Percentiles rank a stretch among this genome's conserved stretches.
These are phyloP conservation scores for Tillandsia fasciculata DNA, from an alignment of 176 grass and related monocot genomes.

Conservation along the genomic window DNA sequence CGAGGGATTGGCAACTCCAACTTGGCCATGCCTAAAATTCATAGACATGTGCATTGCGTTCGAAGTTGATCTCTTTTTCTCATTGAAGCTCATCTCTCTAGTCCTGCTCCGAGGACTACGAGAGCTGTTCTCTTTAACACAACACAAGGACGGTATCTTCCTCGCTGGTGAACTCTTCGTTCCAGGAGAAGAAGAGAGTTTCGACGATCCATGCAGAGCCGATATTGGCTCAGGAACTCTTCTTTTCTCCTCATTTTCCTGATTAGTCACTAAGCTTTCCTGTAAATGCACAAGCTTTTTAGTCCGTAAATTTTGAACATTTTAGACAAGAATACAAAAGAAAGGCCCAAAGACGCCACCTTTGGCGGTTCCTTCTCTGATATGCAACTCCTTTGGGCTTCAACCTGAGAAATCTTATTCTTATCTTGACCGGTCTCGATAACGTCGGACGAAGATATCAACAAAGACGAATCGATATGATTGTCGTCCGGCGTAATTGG, in stretches of 20 bases:
- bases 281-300: conserved; percentile 15
- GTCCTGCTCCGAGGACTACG: conserved; percentile 14
- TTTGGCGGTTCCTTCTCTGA: conserved; percentile 23
- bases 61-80: conserved; percentile 21
- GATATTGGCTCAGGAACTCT: conserved; percentile 25
- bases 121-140: conserved; percentile 52
- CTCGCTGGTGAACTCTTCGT: conserved; percentile 15
- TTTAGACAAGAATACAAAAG: not conserved
- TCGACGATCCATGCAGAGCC: conserved; percentile 14
- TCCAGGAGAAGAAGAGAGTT: conserved; percentile 26
- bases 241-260: conserved; percentile 27
- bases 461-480: not conserved
- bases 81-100: conserved; percentile 10
- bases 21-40: not conserved
- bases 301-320: not conserved
- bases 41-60: conserved; percentile 26
- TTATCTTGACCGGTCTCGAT: conserved; percentile 5
- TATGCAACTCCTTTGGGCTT: not conserved
- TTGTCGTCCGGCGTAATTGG: not conserved
- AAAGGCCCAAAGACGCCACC: conserved; percentile 9
- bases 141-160: conserved; percentile 6
- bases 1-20: conserved; percentile 16
- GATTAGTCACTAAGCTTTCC: conserved; percentile 56
- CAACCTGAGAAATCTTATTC: not conserved
- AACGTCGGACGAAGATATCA: not conserved